Evolutionary conservation across 2,329 filamentous ascomycete genomes (phyloP).

Genomic region (Orbilia javanica): DNA sequence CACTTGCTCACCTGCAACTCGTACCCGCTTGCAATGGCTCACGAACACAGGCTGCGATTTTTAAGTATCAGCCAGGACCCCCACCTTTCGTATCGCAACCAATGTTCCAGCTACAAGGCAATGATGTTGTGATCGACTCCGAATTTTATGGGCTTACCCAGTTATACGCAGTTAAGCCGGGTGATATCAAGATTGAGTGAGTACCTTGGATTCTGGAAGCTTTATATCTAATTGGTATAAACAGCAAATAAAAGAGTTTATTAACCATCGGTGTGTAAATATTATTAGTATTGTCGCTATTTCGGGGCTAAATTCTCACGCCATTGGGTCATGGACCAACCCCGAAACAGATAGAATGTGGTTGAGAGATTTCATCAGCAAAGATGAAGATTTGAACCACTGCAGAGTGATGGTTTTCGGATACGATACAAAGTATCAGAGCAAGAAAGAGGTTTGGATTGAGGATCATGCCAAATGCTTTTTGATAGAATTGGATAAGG

Average conservation of each 20-base stretch:
- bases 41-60: neutral
- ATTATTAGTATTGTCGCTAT: conserved; percentile 57
- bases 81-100: neutral
- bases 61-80: neutral
- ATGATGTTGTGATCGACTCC: neutral
- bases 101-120: neutral
- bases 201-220: no score
- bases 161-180: neutral
- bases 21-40: neutral
- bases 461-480: neutral
- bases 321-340: conserved; percentile 56
- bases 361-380: conserved; percentile 42
- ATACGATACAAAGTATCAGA: conserved; percentile 52
- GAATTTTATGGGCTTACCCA: conserved; percentile 14
- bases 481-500: neutral
- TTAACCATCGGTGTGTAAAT: no score
- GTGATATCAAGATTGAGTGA: neutral
- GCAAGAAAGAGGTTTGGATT: neutral
- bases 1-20: neutral
- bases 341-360: conserved; percentile 41
- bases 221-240: no score
- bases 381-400: conserved; percentile 31
- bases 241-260: no score
- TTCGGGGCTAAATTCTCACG: conserved; percentile 58
- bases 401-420: conserved; percentile 59